Evolutionary conservation across 805 yeast genomes (phyloP).

Genomic region (Kregervanrija pseudodelftensis): DNA sequence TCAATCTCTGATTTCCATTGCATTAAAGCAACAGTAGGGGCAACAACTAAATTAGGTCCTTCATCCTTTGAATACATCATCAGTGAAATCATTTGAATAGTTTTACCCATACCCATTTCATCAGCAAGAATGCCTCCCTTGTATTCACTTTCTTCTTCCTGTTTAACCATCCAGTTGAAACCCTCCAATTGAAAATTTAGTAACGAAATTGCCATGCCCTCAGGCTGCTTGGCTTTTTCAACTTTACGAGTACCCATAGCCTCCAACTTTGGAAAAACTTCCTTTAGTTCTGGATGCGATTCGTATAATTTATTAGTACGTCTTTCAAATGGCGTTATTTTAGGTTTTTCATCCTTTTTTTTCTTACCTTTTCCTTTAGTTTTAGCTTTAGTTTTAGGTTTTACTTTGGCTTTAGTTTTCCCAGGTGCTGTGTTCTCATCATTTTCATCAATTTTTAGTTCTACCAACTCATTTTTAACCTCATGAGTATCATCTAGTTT

Average conservation of each 20-base stretch:
- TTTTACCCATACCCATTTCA: slow-evolving; percentile 99
- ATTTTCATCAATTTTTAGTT: slow-evolving; percentile 15
- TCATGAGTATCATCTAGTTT: slow-evolving; percentile 9
- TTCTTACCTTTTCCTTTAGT: slow-evolving; percentile 15
- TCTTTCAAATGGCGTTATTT: slow-evolving; percentile 61
- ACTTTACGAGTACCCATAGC: slow-evolving; percentile 39
- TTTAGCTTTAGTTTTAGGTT: slow-evolving; percentile 5
- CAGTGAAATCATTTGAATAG: slow-evolving; percentile 90
- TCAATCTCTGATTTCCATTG: slow-evolving; percentile 96
- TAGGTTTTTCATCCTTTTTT: slow-evolving; percentile 34
- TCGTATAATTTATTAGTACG: slow-evolving; percentile 62
- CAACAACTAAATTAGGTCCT: slow-evolving; percentile 81
- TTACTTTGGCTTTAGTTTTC: slow-evolving; percentile 28
- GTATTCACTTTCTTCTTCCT: slow-evolving; percentile 75
- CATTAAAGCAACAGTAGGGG: slow-evolving; percentile 97
- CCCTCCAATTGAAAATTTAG: slow-evolving; percentile 95
- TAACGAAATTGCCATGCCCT: slow-evolving; percentile 61
- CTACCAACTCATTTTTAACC: slow-evolving; percentile 15
- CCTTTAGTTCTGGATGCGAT: slow-evolving; percentile 70
- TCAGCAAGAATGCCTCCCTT: slow-evolving; percentile 93
- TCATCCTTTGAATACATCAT: slow-evolving; percentile 62
- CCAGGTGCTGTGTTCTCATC: slow-evolving; percentile 36
- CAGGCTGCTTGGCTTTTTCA: slow-evolving; percentile 65
- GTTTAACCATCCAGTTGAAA: slow-evolving; percentile 76
- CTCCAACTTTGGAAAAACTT: slow-evolving; percentile 62